Base-by-base conservation (phyloP, 495 filamentous ascomycete genomes). In the Aspergillus saccharolyticus region DNA sequence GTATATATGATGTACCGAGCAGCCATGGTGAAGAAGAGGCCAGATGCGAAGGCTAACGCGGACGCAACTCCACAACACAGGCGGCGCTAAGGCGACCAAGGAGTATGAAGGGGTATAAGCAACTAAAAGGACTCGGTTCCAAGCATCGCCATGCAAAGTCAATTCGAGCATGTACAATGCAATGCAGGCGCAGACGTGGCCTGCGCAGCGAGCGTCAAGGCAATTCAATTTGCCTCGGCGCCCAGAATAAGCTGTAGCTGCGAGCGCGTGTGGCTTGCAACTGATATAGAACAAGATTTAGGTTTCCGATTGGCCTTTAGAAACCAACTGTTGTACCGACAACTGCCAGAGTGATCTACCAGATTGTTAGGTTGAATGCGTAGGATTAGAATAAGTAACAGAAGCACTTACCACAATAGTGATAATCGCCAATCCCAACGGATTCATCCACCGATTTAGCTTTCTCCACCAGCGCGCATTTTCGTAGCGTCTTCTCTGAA, bases 391-490 rank as follows among this genome's bases (percentile, higher is more conserved):
- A 47, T 0, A 43, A 7, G 19, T 6, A 42, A 17, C 18, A n/a
- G 4, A 28, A 53, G 14, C 45, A 80, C 85, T 77, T 66, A 93
- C 82, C 56, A 96, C 79, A 22, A 86, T 84, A 53, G 83, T 83
- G 55, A 96, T 82, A 30, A 98, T 82, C 55, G 88, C 73, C 15
- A 94, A 66, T 16, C 94, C 94, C 48, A 95, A 63, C 43, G 89
- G 71, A 52, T 85, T 84, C 90, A 98, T 92, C 64, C 85, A 81
- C 44, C 91, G 85, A 70, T 98, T 98, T 46, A 97, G 77, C 57
- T 83, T 88, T 57, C 94, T 82, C 94, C 94, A 97, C 91, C 93
- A 97, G 42, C 83, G 80, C 14, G 90, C 90, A 66, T 90, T 96
- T 63, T 89, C 80, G 66, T 89, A 90, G 50, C 82, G 79, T 42